These are phyloP conservation scores for Nemania diffusa DNA, from an alignment of 2,329 filamentous ascomycete genomes.

Conservation along the genomic window DNA sequence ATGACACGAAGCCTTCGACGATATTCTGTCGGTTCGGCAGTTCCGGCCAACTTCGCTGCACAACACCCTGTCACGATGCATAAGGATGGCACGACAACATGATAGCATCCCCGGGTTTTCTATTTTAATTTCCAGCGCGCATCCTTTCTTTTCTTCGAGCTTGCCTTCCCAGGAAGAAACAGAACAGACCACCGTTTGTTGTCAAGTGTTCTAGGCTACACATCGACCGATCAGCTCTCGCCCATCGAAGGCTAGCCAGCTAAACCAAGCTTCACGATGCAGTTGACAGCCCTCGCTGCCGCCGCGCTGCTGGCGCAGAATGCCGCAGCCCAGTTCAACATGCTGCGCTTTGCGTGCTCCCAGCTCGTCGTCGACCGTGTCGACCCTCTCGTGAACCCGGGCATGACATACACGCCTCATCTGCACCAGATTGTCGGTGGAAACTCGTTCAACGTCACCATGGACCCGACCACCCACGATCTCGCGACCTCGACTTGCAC, in stretches of 20 bases:
- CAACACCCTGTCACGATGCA: constrained; percentile 37
- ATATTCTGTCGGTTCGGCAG: constrained; percentile 44
- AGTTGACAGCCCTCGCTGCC: constrained; percentile 49
- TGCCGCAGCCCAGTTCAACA: constrained; percentile 51
- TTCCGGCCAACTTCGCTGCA: constrained; percentile 38
- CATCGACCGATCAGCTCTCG: constrained; percentile 3
- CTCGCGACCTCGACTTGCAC: constrained; percentile 55
- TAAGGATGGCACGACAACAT: constrained; percentile 40
- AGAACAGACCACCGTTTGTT: not conserved
- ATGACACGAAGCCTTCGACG: constrained; percentile 38
- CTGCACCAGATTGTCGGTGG: constrained; percentile 60
- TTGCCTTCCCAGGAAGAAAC: constrained; percentile 1
- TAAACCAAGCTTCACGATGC: constrained; percentile 45
- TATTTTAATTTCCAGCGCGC: constrained; percentile 37
- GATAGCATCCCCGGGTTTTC: constrained; percentile 39
- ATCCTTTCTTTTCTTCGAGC: constrained; percentile 31
- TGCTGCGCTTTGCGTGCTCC: constrained; percentile 60
- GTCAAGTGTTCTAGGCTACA: constrained; percentile 11
- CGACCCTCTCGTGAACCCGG: constrained; percentile 59
- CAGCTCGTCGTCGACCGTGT: constrained; percentile 59
- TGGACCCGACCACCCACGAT: constrained; percentile 53
- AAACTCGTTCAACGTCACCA: constrained; percentile 58
- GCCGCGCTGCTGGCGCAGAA: constrained; percentile 48
- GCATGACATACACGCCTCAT: constrained; percentile 57
- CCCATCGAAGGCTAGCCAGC: constrained; percentile 5